These are phyloP conservation scores for Podaxis sp. DNA, from an alignment of 768 basidiomycete species.

Conservation along the genomic window DNA sequence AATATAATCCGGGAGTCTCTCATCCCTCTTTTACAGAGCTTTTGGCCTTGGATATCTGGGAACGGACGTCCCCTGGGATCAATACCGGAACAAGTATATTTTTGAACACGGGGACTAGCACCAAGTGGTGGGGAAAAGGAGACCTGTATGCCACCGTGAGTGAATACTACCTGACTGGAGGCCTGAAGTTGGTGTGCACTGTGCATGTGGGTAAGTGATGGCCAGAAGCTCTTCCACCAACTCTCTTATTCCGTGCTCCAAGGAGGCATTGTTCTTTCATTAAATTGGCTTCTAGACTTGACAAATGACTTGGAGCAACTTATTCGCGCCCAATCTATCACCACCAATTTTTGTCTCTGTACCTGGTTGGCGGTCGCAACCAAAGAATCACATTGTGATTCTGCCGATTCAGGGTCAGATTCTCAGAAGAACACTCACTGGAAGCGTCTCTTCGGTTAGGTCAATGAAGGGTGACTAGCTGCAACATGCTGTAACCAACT, in stretches of 20 bases:
- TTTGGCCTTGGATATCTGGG: conserved; percentile 2
- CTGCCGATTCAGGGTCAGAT: not conserved
- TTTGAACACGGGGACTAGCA: not conserved
- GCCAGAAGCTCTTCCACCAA: not conserved
- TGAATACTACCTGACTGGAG: not conserved
- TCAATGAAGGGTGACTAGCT: not conserved
- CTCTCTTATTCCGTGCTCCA: conserved; percentile 21
- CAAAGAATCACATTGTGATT: not conserved
- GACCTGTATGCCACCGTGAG: not conserved
- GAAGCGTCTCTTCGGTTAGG: not conserved
- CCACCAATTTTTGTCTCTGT: not conserved
- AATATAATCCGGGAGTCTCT: not conserved
- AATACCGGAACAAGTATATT: conserved; percentile 10
- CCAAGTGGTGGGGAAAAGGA: not conserved
- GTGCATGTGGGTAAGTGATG: not conserved
- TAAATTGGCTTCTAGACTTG: not conserved
- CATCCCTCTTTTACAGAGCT: not conserved
- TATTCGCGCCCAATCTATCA: not conserved
- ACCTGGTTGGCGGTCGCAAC: not conserved
- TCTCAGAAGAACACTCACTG: not conserved
- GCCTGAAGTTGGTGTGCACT: not conserved
- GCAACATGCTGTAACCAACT: not conserved
- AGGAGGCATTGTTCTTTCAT: conserved; percentile 21
- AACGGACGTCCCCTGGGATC: not conserved
- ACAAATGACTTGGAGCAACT: not conserved